Base-by-base conservation (phyloP, 768 basidiomycete genomes). In the Suillus fuscotomentosus region DNA sequence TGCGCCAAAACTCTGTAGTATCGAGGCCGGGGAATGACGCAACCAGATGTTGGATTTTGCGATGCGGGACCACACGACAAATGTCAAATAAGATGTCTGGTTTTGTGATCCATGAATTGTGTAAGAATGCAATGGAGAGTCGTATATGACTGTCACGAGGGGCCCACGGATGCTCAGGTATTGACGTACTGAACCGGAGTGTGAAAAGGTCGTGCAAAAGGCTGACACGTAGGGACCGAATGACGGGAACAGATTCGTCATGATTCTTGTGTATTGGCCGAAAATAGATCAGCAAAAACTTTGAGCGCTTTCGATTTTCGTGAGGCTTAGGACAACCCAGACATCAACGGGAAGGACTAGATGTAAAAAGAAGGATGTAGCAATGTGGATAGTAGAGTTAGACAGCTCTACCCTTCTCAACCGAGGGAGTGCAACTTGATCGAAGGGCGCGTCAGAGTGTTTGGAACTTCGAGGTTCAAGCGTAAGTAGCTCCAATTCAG, bases 401-500 rank as follows among this genome's bases (percentile, higher is more conserved):
- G 11, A 15, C 34, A 55, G 3, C 34, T 13, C n/a, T n/a, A 55
- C 22, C n/a, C 36, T n/a, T 55, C 20, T 13, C 36, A 38, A 55
- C n/a, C 54, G 36, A 55, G 34, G 20, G 20, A 54, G 31, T 5
- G 31, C 20, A 10, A 54, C 53, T 36, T 20, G 31, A 11, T 6
- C 53, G 20, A n/a, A 34, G 34, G 27, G 31, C 5, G 20, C 31
- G 10, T 10, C 9, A 10, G 5, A 10, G 9, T 34, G 10, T 45
- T 45, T 13, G 17, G 10, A 20, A 53, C 31, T 53, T 17, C 9
- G 17, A 31, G 51, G 51, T 45, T 77, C 75, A 5, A 82, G 70
- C 62, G 78, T 69, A 24, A 82, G 69, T 10, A 70, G 65, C 53
- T 69, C 71, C 15, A 82, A 71, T 42, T 57, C 48, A 1, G 76